Conservation (phyloP, 495 filamentous ascomycete genomes). For the Coniosporium apollinis region DNA sequence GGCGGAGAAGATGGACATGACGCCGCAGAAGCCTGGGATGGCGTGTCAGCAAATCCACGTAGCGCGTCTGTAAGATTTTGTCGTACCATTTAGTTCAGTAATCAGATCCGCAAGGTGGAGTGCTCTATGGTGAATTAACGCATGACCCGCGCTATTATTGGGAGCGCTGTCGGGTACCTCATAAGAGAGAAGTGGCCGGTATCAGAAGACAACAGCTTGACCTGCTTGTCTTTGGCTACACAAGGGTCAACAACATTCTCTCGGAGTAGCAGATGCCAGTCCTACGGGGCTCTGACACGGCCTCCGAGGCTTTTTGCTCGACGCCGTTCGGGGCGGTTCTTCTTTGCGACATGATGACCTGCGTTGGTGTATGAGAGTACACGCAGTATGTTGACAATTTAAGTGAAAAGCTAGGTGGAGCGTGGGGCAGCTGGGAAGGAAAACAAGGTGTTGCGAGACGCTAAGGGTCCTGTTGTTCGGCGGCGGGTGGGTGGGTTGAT, state of each 20-base stretch:
- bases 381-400: too few relatives aligned
- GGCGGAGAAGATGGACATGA: constrained; percentile 91
- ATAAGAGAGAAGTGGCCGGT: constrained; percentile 67
- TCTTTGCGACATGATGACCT: too few relatives aligned
- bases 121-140: constrained; percentile 34
- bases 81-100: constrained; percentile 79
- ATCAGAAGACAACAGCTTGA: constrained; percentile 57
- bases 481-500: too few relatives aligned
- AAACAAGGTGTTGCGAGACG: too few relatives aligned
- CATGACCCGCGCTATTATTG: background rate
- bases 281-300: too few relatives aligned
- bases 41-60: background rate
- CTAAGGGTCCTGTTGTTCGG: too few relatives aligned
- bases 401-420: too few relatives aligned
- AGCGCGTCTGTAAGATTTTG: background rate
- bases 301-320: too few relatives aligned
- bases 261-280: too few relatives aligned
- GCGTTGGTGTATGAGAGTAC: too few relatives aligned
- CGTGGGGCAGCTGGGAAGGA: too few relatives aligned
- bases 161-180: constrained; percentile 28
- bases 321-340: too few relatives aligned
- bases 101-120: constrained; percentile 91
- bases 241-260: background rate
- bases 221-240: constrained; percentile 67
- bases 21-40: constrained; percentile 50